Conservation (phyloP, 2,329 filamentous ascomycete species). For the Nannizzia gypsea region DNA sequence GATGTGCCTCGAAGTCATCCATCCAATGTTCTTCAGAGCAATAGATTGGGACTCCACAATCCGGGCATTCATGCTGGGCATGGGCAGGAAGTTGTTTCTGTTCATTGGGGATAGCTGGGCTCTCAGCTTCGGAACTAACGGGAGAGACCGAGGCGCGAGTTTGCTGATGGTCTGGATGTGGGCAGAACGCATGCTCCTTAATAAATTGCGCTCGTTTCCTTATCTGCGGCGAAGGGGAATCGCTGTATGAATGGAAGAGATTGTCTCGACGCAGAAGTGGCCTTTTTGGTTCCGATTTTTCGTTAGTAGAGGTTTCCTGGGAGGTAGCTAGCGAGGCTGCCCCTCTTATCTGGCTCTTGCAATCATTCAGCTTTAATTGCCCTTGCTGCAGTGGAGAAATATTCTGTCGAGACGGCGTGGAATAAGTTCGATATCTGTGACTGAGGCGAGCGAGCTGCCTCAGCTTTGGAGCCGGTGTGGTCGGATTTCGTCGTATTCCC, state of each 20-base stretch:
- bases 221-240: conserved; percentile 80
- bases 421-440: conserved; percentile 19
- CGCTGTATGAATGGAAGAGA: conserved; percentile 84
- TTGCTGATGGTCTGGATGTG: conserved; percentile 74
- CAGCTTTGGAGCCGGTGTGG: conserved; percentile 17
- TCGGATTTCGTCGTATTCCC: conserved; percentile 18
- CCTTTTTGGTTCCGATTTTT: conserved; percentile 1
- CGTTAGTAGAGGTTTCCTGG: conserved; percentile 9
- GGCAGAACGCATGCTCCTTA: conserved; percentile 83
- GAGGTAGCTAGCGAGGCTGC: conserved; percentile 7
- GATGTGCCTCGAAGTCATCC: conserved; percentile 84
- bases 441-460: conserved; percentile 19
- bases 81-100: conserved; percentile 55
- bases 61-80: conserved; percentile 87
- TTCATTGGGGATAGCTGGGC: conserved; percentile 27
- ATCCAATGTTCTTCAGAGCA: conserved; percentile 94
- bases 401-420: conserved; percentile 14
- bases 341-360: conserved; percentile 15
- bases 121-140: conserved; percentile 51
- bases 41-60: conserved; percentile 87
- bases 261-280: conserved; percentile 56
- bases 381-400: conserved; percentile 1
- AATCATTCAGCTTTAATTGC: neutral
- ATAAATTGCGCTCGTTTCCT: conserved; percentile 81
- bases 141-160: conserved; percentile 57